phyloP scores from a whole-genome alignment of 768 basidiomycete genomes.

The Pisolithus marmoratus region DNA sequence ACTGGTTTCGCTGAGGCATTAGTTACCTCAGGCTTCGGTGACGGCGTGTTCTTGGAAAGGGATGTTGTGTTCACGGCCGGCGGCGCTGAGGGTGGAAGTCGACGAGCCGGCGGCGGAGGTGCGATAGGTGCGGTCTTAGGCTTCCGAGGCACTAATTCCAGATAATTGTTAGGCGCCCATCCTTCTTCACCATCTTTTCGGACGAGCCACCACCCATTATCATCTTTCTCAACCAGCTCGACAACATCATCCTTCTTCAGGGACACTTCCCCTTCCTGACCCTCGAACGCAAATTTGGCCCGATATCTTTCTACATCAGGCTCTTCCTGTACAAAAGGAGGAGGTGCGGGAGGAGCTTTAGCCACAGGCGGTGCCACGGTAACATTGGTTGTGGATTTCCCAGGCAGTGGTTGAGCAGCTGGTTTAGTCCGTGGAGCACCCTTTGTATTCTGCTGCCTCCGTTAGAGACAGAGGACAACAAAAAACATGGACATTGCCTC shows the following conservation, averaged over 20 bases:
- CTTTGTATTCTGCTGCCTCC: conserved; percentile 39
- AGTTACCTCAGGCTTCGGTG: conserved; percentile 43
- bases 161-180: conserved; percentile 94
- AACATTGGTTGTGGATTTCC: conserved; percentile 41
- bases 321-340: conserved; percentile 46
- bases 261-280: conserved; percentile 88
- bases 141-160: conserved; percentile 71
- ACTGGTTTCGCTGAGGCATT: conserved; percentile 70
- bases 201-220: conserved; percentile 98
- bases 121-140: conserved; percentile 60
- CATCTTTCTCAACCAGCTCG: conserved; percentile 85
- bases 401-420: conserved; percentile 51
- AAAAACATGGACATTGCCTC: conserved; percentile 10
- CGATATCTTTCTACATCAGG: conserved; percentile 74
- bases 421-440: conserved; percentile 35
- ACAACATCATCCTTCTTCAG: conserved; percentile 88
- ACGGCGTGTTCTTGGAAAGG: conserved; percentile 28
- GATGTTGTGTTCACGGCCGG: conserved; percentile 30
- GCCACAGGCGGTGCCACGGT: conserved; percentile 33
- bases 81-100: conserved; percentile 40
- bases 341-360: conserved; percentile 39
- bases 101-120: conserved; percentile 58
- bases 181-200: conserved; percentile 79
- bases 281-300: conserved; percentile 88
- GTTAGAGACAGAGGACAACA: conserved; percentile 1